Percentiles rank a stretch among this genome's conserved stretches.
These are phyloP conservation scores for Calonectria henricotiae DNA, from an alignment of 2,329 filamentous ascomycete genomes.

Conservation along the genomic window DNA sequence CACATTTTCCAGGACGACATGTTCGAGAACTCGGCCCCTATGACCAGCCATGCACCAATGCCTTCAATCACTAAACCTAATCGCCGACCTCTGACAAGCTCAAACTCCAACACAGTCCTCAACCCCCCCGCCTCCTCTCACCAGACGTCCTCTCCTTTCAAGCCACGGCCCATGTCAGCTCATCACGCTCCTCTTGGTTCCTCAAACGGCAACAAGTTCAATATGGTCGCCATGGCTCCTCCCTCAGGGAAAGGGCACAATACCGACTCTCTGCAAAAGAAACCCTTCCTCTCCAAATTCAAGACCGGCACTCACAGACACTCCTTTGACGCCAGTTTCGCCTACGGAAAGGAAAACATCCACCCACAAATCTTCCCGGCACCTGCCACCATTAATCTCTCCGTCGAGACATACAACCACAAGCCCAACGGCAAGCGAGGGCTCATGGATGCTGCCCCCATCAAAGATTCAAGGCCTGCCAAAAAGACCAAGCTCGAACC, in stretches of 20 bases:
- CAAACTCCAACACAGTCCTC: slow-evolving; percentile 77
- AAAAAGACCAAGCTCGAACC: slow-evolving; percentile 80
- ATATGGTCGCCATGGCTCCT: slow-evolving; percentile 78
- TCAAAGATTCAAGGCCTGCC: slow-evolving; percentile 76
- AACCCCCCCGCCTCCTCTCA: slow-evolving; percentile 72
- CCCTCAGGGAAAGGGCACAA: slow-evolving; percentile 69
- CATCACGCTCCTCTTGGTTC: slow-evolving; percentile 74
- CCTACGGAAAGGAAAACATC: slow-evolving; percentile 72
- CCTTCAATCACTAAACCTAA: slow-evolving; percentile 66
- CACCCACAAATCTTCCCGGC: slow-evolving; percentile 69
- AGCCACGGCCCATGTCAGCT: slow-evolving; percentile 75
- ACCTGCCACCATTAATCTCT: slow-evolving; percentile 65
- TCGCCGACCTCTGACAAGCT: slow-evolving; percentile 66
- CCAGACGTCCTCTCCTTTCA: slow-evolving; percentile 79
- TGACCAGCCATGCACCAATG: slow-evolving; percentile 73
- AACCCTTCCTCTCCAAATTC: slow-evolving; percentile 73
- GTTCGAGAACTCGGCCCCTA: slow-evolving; percentile 64
- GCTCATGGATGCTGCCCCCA: slow-evolving; percentile 81
- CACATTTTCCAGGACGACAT: slow-evolving; percentile 71
- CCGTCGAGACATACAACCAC: slow-evolving; percentile 69
- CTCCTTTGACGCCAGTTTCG: slow-evolving; percentile 61
- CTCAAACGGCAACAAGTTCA: slow-evolving; percentile 73
- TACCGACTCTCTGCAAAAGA: slow-evolving; percentile 82
- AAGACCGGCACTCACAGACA: slow-evolving; percentile 72
- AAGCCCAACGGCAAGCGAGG: slow-evolving; percentile 73